phyloP scores from a whole-genome alignment of 805 yeast genomes.

The Wickerhamomyces ciferrii region DNA sequence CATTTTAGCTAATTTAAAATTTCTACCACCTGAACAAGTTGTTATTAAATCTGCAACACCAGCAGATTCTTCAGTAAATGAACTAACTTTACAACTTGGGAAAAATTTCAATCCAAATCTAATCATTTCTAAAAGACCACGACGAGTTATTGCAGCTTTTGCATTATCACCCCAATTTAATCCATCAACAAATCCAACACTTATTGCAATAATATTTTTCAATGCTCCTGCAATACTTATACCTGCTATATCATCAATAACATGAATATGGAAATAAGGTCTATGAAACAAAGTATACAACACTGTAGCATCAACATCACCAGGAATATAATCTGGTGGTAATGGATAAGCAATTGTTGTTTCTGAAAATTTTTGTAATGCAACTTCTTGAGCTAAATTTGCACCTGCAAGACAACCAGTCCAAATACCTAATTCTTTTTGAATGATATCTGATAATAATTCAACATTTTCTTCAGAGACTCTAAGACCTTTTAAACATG shows the following conservation, averaged over 20 bases:
- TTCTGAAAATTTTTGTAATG: constrained; percentile 89
- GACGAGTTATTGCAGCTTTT: constrained; percentile 91
- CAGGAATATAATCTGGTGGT: constrained; percentile 62
- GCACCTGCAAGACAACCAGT: constrained; percentile 98
- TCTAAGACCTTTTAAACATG: constrained; percentile 91
- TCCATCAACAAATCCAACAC: constrained; percentile 96
- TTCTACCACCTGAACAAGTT: constrained; percentile 95
- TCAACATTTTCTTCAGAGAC: constrained; percentile 78
- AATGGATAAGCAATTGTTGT: constrained; percentile 88
- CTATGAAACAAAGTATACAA: constrained; percentile 86
- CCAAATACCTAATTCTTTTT: constrained; percentile 70
- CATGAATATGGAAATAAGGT: constrained; percentile 93
- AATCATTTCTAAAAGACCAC: constrained; percentile 85
- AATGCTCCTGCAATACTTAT: constrained; percentile 93
- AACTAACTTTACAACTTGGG: constrained; percentile 63
- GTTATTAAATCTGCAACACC: constrained; percentile 98
- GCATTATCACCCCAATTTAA: constrained; percentile 99
- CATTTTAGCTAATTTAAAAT: constrained; percentile 78
- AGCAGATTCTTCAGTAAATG: constrained; percentile 90
- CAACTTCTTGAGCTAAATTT: constrained; percentile 93
- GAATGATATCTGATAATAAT: constrained; percentile 67
- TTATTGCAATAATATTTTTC: constrained; percentile 89
- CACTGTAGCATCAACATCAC: constrained; percentile 69
- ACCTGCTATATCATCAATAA: constrained; percentile 88
- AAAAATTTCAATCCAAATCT: constrained; percentile 75